Evolutionary conservation across 1,284 basidiomycete genomes (phyloP), one percentile per base, ranked within the genome.

Genomic region (Amylostereum areolatum): DNA sequence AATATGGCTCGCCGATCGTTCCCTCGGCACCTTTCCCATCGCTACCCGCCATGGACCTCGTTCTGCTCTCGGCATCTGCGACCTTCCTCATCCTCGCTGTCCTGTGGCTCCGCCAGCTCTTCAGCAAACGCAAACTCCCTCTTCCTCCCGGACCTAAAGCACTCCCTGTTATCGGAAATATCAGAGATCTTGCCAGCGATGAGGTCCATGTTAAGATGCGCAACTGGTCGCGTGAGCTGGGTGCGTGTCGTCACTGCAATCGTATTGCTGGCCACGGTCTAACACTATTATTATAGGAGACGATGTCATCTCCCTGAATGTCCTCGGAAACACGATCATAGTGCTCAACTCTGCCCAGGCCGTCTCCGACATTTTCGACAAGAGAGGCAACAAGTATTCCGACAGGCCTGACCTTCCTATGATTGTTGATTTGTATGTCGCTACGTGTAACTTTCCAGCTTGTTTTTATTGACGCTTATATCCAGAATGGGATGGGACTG

Each of bases 301-400:
- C 50, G 56, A 61, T 35, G 49, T 65, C 32, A 56, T 59, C 49
- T 53, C 50, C 36, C 52, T 57, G 30, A 51, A 49, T 30, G 51
- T 59, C 3, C 52, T 57, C 12, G 53, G 53, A 48, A 46, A 50
- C 43, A 52, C 52, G 11, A 45, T 59, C 46, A 59, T 55, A 52
- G 52, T 64, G 27, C 53, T 64, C 44, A 63, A 62, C 56, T 61
- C 62, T 41, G 53, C 51, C 27, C 53, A 57, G 46, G 54, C 59
- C 11, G 60, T 59, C 42, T 53, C 57, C 11, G 61, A 63, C 41
- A 46, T 66, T 24, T 60, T 66, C 52, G 53, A 52, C 39, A 62
- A 62, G 49, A 49, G 60, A 36, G 56, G 55, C 34, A 54, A 45
- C 28, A 52, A 52, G 18, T 63, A 63, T 45, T 55, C 59, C 28